These are phyloP conservation scores for Teunomyces cretensis DNA, from an alignment of 805 yeast species.

Conservation along the genomic window DNA sequence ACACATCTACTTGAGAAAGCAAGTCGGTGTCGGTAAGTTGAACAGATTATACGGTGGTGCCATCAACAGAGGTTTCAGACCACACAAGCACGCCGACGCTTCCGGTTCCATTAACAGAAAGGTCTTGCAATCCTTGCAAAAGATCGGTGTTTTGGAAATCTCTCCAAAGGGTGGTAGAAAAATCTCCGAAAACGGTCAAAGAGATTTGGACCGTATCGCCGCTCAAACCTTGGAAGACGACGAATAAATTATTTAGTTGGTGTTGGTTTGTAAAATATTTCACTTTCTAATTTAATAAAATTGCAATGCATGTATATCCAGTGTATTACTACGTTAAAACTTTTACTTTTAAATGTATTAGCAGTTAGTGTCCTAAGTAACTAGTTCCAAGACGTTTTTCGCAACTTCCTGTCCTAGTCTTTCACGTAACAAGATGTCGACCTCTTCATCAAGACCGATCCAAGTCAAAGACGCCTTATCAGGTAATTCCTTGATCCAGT, in stretches of 20 bases:
- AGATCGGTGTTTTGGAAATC: conserved; percentile 95
- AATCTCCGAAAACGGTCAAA: conserved; percentile 98
- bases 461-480: conserved; percentile 51
- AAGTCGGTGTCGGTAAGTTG: conserved; percentile 98
- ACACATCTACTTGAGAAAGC: conserved; percentile 99
- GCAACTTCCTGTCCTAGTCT: conserved; percentile 19
- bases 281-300: conserved; percentile 3
- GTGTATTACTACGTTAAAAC: background rate
- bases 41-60: conserved; percentile 99
- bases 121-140: conserved; percentile 96
- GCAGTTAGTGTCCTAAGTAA: background rate
- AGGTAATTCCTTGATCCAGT: conserved; percentile 58
- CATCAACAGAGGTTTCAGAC: conserved; percentile 98
- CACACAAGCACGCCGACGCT: conserved; percentile 97
- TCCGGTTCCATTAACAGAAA: conserved; percentile 99
- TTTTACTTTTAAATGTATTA: too few relatives aligned
- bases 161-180: conserved; percentile 99
- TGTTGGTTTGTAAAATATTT: conserved; percentile 11
- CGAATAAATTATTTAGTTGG: conserved; percentile 38
- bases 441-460: conserved; percentile 49
- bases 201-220: conserved; percentile 99
- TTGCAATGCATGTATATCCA: conserved; percentile 5
- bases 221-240: conserved; percentile 96
- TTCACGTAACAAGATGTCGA: conserved; percentile 33
- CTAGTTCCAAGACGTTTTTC: conserved; percentile 8